Percentiles rank a stretch among this genome's conserved stretches.
These are phyloP conservation scores for Pochonia chlamydosporia DNA, from an alignment of 2,329 filamentous ascomycete species.

Conservation along the genomic window DNA sequence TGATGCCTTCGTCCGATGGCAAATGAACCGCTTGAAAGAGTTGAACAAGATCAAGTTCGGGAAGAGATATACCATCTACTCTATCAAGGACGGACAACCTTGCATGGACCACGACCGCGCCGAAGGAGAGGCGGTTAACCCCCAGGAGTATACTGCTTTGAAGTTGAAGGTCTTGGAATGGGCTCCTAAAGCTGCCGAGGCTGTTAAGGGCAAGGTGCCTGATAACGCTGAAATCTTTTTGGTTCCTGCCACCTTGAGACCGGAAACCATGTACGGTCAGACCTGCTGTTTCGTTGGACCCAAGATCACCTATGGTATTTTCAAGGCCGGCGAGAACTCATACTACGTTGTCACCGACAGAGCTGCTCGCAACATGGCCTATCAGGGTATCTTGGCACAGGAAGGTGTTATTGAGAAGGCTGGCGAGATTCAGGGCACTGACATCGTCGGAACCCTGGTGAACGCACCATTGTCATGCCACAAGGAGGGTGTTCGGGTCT, in stretches of 20 bases:
- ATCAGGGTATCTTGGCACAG: conserved; percentile 77
- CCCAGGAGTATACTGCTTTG: conserved; percentile 87
- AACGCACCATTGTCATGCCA: conserved; percentile 85
- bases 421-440: conserved; percentile 68
- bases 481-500: conserved; percentile 74
- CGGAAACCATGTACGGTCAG: conserved; percentile 99
- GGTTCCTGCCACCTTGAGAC: conserved; percentile 83
- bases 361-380: conserved; percentile 93
- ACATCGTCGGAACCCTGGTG: conserved; percentile 82
- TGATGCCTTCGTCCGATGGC: conserved; percentile 92
- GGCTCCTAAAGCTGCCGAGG: conserved; percentile 67
- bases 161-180: conserved; percentile 91
- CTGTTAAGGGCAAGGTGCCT: conserved; percentile 72
- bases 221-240: conserved; percentile 77
- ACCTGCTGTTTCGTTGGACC: conserved; percentile 94
- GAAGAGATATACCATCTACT: conserved; percentile 87
- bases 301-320: conserved; percentile 82
- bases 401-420: conserved; percentile 72
- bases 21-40: conserved; percentile 89
- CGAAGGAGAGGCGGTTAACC: conserved; percentile 48
- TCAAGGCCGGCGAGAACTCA: conserved; percentile 69
- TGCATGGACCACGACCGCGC: conserved; percentile 44
- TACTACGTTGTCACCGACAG: conserved; percentile 81
- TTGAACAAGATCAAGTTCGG: conserved; percentile 91
- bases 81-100: conserved; percentile 38